These are phyloP conservation scores for Pseudogymnoascus sp. DNA, from an alignment of 2,329 filamentous ascomycete genomes.

Conservation along the genomic window DNA sequence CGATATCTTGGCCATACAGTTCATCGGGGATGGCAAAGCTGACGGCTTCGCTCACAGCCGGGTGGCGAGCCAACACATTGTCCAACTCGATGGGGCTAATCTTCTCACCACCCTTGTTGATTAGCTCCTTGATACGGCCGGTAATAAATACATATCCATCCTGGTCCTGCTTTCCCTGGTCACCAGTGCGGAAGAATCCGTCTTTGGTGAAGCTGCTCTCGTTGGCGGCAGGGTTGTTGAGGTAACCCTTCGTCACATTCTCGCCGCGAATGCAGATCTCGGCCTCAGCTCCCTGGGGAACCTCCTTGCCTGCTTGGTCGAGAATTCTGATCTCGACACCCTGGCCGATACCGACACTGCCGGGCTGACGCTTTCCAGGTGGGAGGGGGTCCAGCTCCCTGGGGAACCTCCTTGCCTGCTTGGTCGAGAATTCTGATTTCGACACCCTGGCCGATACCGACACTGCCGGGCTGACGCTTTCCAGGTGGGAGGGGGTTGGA, in stretches of 20 bases:
- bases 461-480: conserved; percentile 71
- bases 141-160: conserved; percentile 82
- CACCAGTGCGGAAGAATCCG: conserved; percentile 83
- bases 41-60: conserved; percentile 67
- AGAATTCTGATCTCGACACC: conserved; percentile 77
- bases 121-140: conserved; percentile 86
- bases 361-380: conserved; percentile 64
- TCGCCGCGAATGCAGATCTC: conserved; percentile 78
- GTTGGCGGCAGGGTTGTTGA: conserved; percentile 76
- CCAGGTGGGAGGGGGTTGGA: conserved; percentile 63
- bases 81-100: conserved; percentile 83
- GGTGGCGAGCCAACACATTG: conserved; percentile 68
- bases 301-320: conserved; percentile 57
- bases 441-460: conserved; percentile 76
- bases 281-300: conserved; percentile 61
- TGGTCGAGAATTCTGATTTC: conserved; percentile 70
- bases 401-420: conserved; percentile 57
- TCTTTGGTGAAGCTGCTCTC: conserved; percentile 60
- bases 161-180: conserved; percentile 71
- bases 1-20: conserved; percentile 75
- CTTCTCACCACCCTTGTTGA: conserved; percentile 86
- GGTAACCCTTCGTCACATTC: conserved; percentile 77
- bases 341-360: conserved; percentile 74
- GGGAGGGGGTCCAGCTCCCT: conserved; percentile 61
- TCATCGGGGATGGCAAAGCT: conserved; percentile 78